A percentile compares a stretch with the other conserved stretches of the same genome.
These are phyloP conservation scores for Fusarium luffae DNA, from an alignment of 2,329 filamentous ascomycete species.

Conservation along the genomic window DNA sequence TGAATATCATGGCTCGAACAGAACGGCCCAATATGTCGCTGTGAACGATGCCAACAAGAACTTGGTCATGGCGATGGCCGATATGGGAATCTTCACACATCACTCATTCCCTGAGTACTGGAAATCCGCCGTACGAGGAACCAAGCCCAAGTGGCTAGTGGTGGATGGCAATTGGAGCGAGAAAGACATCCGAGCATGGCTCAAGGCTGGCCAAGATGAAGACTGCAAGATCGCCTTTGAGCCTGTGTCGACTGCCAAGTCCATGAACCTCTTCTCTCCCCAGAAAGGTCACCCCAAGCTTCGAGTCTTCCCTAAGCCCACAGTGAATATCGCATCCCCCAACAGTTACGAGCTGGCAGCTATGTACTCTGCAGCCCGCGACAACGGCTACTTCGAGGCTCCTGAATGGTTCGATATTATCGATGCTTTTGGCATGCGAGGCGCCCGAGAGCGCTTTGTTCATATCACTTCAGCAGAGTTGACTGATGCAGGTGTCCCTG, in stretches of 20 bases:
- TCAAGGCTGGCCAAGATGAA: slow-evolving; percentile 67
- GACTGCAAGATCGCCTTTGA: slow-evolving; percentile 79
- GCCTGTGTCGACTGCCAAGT: slow-evolving; percentile 87
- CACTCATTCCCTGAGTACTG: slow-evolving; percentile 66
- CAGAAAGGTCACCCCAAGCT: slow-evolving; percentile 54
- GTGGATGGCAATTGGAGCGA: slow-evolving; percentile 89
- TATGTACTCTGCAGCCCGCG: slow-evolving; percentile 78
- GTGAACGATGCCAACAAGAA: slow-evolving; percentile 87
- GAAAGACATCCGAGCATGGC: slow-evolving; percentile 73
- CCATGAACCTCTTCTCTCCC: slow-evolving; percentile 71
- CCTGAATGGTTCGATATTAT: slow-evolving; percentile 82
- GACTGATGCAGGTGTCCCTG: slow-evolving; percentile 83
- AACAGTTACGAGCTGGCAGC: slow-evolving; percentile 84
- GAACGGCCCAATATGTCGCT: slow-evolving; percentile 92
- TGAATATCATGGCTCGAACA: slow-evolving; percentile 61
- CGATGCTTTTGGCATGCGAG: slow-evolving; percentile 79
- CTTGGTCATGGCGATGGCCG: slow-evolving; percentile 92
- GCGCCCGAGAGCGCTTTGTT: slow-evolving; percentile 78
- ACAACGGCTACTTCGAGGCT: slow-evolving; percentile 74
- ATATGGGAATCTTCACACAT: slow-evolving; percentile 85
- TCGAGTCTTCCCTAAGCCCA: slow-evolving; percentile 67
- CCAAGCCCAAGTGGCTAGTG: slow-evolving; percentile 79
- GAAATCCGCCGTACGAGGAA: slow-evolving; percentile 66
- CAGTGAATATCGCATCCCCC: slow-evolving; percentile 81
- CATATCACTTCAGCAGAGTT: slow-evolving; percentile 73